A percentile compares a stretch with the other conserved stretches of the same genome.
These are phyloP conservation scores for Euphorbia celastroides DNA, from an alignment of 441 rosid species.

Conservation along the genomic window DNA sequence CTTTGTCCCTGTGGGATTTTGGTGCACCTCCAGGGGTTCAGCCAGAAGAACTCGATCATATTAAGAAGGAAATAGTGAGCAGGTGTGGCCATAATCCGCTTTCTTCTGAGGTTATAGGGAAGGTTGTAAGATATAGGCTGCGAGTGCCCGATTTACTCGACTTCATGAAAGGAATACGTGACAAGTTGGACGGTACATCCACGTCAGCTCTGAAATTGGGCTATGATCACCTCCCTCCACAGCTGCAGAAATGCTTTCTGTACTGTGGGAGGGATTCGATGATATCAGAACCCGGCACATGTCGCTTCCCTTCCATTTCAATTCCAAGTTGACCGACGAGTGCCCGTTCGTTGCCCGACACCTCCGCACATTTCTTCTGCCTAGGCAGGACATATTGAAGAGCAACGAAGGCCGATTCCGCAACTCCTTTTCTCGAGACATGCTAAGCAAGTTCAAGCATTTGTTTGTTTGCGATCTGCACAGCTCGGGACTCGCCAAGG, in stretches of 20 bases:
- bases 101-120: conserved; percentile 18
- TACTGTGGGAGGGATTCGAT: neutral
- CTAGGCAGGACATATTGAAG: neutral
- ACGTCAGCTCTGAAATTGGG: conserved; percentile 5
- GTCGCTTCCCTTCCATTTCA: neutral
- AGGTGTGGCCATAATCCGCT: conserved; percentile 27
- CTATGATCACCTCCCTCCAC: conserved; percentile 19
- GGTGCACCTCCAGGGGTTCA: conserved; percentile 5
- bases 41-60: neutral
- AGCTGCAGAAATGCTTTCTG: conserved; percentile 23
- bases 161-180: neutral
- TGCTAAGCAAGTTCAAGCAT: conserved; percentile 5
- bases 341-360: neutral
- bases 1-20: conserved; percentile 10
- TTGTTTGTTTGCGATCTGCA: conserved; percentile 17
- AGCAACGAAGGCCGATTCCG: neutral
- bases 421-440: neutral
- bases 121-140: conserved; percentile 2
- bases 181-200: neutral
- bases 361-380: neutral
- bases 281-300: neutral
- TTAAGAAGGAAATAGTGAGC: conserved; percentile 15
- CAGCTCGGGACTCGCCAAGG: neutral
- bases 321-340: neutral
- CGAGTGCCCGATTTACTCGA: conserved; percentile 8